phyloP scores from a whole-genome alignment of 2,329 filamentous ascomycete species.

The Xylaria arbuscula region DNA sequence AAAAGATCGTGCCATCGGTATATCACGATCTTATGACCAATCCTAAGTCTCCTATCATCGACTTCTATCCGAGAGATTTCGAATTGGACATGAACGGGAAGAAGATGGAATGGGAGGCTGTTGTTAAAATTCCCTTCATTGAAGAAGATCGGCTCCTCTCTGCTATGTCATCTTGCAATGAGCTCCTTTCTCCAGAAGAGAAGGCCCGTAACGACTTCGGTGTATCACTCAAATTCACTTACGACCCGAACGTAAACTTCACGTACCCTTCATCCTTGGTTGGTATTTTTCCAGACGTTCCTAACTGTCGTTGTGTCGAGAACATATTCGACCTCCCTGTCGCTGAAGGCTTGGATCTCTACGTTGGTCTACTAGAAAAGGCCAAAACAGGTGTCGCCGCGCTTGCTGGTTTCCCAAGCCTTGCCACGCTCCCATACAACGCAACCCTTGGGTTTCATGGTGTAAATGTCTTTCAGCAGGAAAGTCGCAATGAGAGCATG shows the following conservation, averaged over 20 bases:
- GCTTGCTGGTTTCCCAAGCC: slow-evolving; percentile 91
- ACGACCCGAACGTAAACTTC: slow-evolving; percentile 80
- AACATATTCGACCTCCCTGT: slow-evolving; percentile 96
- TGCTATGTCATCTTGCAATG: slow-evolving; percentile 88
- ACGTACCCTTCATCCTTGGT: slow-evolving; percentile 88
- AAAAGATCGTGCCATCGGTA: slow-evolving; percentile 88
- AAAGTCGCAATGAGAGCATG: slow-evolving; percentile 97
- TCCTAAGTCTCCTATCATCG: slow-evolving; percentile 89
- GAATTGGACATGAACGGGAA: slow-evolving; percentile 99
- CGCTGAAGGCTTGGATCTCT: slow-evolving; percentile 88
- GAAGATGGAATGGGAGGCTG: slow-evolving; percentile 99
- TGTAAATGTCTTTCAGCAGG: slow-evolving; percentile 93
- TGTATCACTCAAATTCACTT: slow-evolving; percentile 92
- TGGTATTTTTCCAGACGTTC: slow-evolving; percentile 89
- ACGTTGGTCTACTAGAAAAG: slow-evolving; percentile 84
- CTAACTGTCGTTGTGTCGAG: slow-evolving; percentile 88
- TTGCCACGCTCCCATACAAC: slow-evolving; percentile 86
- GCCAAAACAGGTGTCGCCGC: slow-evolving; percentile 84
- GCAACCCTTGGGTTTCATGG: slow-evolving; percentile 87
- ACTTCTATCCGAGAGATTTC: slow-evolving; percentile 98
- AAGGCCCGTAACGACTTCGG: slow-evolving; percentile 89
- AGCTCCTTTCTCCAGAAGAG: slow-evolving; percentile 80
- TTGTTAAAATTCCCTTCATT: slow-evolving; percentile 99
- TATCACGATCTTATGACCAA: slow-evolving; percentile 96
- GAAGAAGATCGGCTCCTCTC: slow-evolving; percentile 86